phyloP scores from a whole-genome alignment of 202 grass and related monocot species.

The Elaeis oleifera region DNA sequence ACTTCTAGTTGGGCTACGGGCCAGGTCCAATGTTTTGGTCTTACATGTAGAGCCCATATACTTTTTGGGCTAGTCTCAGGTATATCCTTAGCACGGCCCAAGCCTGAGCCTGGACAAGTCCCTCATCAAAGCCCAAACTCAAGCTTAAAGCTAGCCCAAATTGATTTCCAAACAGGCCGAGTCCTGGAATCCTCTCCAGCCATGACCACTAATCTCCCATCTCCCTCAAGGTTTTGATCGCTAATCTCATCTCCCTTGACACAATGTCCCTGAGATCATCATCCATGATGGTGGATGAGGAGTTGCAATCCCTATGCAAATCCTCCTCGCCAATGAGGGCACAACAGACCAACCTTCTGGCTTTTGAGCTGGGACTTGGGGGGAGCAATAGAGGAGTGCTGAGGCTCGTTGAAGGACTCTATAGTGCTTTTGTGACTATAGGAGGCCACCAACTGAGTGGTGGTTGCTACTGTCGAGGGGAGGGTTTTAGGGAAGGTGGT shows the following conservation, averaged over 20 bases:
- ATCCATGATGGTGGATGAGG: constrained; percentile 53
- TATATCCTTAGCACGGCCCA: no score
- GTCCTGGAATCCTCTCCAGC: no score
- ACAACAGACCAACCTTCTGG: neutral
- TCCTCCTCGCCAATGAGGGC: constrained; percentile 23
- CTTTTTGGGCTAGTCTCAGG: no score
- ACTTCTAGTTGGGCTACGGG: no score
- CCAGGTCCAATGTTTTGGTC: no score
- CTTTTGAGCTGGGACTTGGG: constrained; percentile 5
- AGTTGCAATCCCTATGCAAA: constrained; percentile 56
- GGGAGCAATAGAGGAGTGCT: constrained; percentile 19
- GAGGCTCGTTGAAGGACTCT: constrained; percentile 39
- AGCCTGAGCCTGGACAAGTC: no score
- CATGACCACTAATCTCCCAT: no score
- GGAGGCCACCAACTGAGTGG: constrained; percentile 23
- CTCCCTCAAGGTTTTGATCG: no score
- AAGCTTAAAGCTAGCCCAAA: no score
- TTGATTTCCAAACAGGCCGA: no score
- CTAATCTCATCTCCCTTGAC: neutral
- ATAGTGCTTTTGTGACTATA: constrained; percentile 59
- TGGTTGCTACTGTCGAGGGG: neutral
- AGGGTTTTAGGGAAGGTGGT: neutral
- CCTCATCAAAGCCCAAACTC: no score
- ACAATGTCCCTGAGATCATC: constrained; percentile 38
- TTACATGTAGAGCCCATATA: no score